Base-by-base conservation (phyloP, 1,284 basidiomycete species). In the Leccinum pallidistipes region DNA sequence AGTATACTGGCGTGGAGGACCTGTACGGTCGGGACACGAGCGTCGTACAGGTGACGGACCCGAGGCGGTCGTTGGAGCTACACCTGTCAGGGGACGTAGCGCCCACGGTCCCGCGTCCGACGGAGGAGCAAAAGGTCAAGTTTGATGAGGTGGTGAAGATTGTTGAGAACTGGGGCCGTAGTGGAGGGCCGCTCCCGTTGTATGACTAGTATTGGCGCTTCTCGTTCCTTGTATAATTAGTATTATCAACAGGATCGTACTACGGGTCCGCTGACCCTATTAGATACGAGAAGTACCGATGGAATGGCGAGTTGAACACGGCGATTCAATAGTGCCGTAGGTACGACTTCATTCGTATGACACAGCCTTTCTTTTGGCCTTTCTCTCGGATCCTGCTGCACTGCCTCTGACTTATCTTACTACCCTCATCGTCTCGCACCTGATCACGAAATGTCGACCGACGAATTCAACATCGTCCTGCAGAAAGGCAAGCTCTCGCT, bases 91-190 rank as follows among this genome's bases (percentile, higher is more conserved):
- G 79, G 11, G 83, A 81, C 61, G 82, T 83, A 7, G 85, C 83
- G 0, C 86, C 79, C 56, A 86, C 86, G 4, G 80, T 80, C 1
- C 76, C 77, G 8, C 69, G 84, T 65, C 71, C 85, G 3, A 85
- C 83, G 6, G 80, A 79, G 6, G 85, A 86, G 66, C 74, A 90
- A 60, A 88, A 86, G 76, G 74, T 65, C 47, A 80, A 84, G 72
- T 90, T 91, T 71, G 80, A 79, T 72, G 74, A 85, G 12, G 88
- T 87, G 3, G 83, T 90, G 5, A 82, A 83, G 55, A 90, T 91
- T 61, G 82, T 90, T 24, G 75, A 84, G 34, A 69, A 81, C 62
- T 71, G 90, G 54, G 80, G 82, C 18, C 53, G 34, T 16, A 34
- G 34, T 38, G 29, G 36, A 16, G 53, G 53, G n/a, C 53, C 53